A percentile compares a stretch with the other conserved stretches of the same genome.
These are phyloP conservation scores for Erysimum pusillum DNA, from an alignment of 441 rosid species.

Conservation along the genomic window DNA sequence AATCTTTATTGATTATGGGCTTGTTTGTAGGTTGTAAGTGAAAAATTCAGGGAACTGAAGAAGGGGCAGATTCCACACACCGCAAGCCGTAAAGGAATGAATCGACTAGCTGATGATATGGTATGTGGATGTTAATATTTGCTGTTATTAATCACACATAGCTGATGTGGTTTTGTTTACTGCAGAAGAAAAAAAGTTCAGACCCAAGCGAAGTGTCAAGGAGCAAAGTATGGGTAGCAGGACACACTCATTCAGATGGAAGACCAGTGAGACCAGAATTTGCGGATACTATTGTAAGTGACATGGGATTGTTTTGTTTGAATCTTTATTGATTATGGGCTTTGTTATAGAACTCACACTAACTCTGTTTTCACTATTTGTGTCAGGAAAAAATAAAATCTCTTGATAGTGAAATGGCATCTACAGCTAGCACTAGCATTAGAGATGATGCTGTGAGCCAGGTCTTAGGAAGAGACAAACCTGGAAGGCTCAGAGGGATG, in stretches of 20 bases:
- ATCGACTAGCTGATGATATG: background rate
- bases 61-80: background rate
- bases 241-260: conserved; percentile 1
- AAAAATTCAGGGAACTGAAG: background rate
- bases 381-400: background rate
- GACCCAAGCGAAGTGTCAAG: background rate
- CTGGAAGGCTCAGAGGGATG: background rate
- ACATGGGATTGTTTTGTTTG: too few relatives aligned
- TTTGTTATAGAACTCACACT: background rate
- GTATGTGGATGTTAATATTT: too few relatives aligned
- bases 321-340: too few relatives aligned
- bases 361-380: background rate
- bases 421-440: background rate
- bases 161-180: background rate
- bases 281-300: background rate
- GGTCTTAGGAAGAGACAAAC: background rate
- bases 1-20: too few relatives aligned
- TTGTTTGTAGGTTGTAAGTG: background rate
- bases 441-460: background rate
- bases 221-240: background rate
- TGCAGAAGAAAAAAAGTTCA: background rate
- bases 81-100: background rate
- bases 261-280: background rate
- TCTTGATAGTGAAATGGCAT: background rate
- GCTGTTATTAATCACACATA: too few relatives aligned